These are phyloP conservation scores for Aspergillus japonicus DNA, from an alignment of 2,329 filamentous ascomycete species.

Conservation along the genomic window DNA sequence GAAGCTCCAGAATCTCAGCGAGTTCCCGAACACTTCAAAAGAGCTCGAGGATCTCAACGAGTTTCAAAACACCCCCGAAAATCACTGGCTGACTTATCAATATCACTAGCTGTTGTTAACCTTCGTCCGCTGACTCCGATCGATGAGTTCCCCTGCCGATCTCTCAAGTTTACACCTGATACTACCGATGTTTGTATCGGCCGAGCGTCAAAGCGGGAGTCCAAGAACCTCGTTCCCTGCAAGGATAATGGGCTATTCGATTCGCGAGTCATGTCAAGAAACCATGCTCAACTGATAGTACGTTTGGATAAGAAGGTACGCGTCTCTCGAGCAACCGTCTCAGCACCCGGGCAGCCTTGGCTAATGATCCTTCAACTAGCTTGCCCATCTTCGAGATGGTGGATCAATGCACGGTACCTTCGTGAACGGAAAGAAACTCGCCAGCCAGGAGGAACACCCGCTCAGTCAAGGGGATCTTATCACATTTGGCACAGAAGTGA, in stretches of 20 bases:
- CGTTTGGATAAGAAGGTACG: constrained; percentile 29
- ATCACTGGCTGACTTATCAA: constrained; percentile 7
- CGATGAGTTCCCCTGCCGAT: constrained; percentile 31
- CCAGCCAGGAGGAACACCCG: constrained; percentile 36
- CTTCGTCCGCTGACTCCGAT: constrained; percentile 29
- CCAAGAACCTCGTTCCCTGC: constrained; percentile 36
- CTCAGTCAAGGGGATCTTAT: constrained; percentile 40
- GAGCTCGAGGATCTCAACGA: too few relatives aligned
- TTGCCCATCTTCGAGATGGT: constrained; percentile 53
- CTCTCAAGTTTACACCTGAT: constrained; percentile 31
- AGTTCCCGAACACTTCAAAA: too few relatives aligned
- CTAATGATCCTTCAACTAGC: constrained; percentile 21
- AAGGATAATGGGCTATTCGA: constrained; percentile 47
- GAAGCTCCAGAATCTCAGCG: too few relatives aligned
- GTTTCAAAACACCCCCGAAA: too few relatives aligned
- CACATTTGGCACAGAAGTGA: constrained; percentile 52
- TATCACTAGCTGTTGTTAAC: constrained; percentile 32
- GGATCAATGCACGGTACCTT: constrained; percentile 64
- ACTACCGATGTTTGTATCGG: constrained; percentile 38
- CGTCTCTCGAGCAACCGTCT: not conserved
- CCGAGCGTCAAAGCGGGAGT: constrained; percentile 41
- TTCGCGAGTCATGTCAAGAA: constrained; percentile 49
- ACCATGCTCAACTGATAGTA: constrained; percentile 42
- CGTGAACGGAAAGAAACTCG: constrained; percentile 50
- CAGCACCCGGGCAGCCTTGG: not conserved